Conservation (phyloP, 345 rosid species). For the Gossypium turneri region DNA sequence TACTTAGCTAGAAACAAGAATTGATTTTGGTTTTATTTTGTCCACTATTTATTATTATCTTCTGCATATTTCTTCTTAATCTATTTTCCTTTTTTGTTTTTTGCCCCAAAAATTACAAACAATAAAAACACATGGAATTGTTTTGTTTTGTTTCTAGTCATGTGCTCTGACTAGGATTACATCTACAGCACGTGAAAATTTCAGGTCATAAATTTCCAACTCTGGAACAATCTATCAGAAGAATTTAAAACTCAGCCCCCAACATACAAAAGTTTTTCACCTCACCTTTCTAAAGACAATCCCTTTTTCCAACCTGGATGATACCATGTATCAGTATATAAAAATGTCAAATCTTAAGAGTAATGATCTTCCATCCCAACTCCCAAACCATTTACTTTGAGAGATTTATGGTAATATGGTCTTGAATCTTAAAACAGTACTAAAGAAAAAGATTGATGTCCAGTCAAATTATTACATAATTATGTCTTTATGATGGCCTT, state of each 20-base stretch:
- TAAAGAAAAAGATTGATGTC: not conserved
- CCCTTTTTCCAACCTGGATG: not conserved
- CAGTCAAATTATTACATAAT: not conserved
- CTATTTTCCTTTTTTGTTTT: not conserved
- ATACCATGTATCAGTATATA: constrained; percentile 3
- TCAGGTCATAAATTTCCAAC: not conserved
- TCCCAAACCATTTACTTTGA: constrained; percentile 1
- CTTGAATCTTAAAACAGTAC: not conserved
- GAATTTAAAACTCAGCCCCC: not conserved
- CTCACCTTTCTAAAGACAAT: not conserved
- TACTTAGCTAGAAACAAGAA: not conserved
- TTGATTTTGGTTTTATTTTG: not conserved
- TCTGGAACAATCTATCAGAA: not conserved
- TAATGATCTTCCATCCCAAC: not conserved
- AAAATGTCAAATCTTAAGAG: constrained; percentile 5
- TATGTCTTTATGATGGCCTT: not conserved
- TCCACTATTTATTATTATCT: too few species aligned
- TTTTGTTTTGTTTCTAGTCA: not conserved
- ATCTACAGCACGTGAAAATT: constrained; percentile 14
- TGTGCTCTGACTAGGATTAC: constrained; percentile 13
- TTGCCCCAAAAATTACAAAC: not conserved
- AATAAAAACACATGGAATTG: not conserved
- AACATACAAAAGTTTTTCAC: not conserved
- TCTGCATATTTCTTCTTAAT: not conserved
- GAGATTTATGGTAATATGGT: not conserved